A percentile compares a stretch with the other conserved stretches of the same genome.
These are phyloP conservation scores for Phalaenopsis aphrodite DNA, from an alignment of 106 monocot species.

Conservation along the genomic window DNA sequence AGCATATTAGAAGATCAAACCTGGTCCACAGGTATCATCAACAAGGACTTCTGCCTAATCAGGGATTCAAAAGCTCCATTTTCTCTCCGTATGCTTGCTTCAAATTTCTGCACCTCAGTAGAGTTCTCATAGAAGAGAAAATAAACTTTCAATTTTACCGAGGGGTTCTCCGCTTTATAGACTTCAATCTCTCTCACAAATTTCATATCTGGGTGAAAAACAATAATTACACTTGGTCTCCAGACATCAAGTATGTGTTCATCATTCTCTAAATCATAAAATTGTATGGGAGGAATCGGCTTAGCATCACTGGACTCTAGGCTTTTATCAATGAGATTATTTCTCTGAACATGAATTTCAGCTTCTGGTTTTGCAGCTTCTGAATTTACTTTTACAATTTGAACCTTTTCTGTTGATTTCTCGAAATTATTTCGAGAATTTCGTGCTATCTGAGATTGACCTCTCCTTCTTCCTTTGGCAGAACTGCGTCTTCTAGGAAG, in stretches of 20 bases:
- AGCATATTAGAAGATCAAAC: constrained; percentile 23
- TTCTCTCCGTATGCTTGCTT: constrained; percentile 82
- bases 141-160: constrained; percentile 68
- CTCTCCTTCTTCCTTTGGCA: constrained; percentile 43
- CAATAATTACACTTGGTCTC: constrained; percentile 80
- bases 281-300: constrained; percentile 76
- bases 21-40: constrained; percentile 97
- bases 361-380: constrained; percentile 7
- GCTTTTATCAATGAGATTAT: constrained; percentile 6
- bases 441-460: constrained; percentile 20
- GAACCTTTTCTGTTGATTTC: constrained; percentile 13
- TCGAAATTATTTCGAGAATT: constrained; percentile 18
- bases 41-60: constrained; percentile 95
- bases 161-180: constrained; percentile 90
- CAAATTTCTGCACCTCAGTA: constrained; percentile 90
- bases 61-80: constrained; percentile 94
- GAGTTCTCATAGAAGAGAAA: constrained; percentile 98
- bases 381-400: background rate
- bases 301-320: constrained; percentile 24
- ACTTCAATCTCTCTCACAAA: constrained; percentile 97
- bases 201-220: constrained; percentile 87
- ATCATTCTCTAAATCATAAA: constrained; percentile 83
- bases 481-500: constrained; percentile 1
- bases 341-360: constrained; percentile 10
- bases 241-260: constrained; percentile 53